Evolutionary conservation across 805 yeast species (phyloP).

Genomic region (Saccharomycopsis fodiens): DNA sequence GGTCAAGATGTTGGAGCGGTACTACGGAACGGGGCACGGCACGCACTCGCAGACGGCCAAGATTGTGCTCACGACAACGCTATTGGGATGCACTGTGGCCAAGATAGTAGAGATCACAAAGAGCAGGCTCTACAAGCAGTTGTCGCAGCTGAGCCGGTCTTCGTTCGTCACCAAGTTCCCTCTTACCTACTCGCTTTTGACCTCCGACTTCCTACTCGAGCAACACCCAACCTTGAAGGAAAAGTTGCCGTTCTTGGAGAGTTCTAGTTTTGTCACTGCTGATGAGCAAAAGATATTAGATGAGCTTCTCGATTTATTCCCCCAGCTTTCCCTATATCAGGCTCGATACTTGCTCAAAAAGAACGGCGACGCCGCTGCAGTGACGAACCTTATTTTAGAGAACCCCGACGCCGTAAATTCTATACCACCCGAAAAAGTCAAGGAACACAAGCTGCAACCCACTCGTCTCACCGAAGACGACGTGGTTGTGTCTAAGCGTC

Average conservation of each 20-base stretch:
- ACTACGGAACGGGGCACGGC: slow-evolving; percentile 52
- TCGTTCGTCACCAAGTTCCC: slow-evolving; percentile 41
- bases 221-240: slow-evolving; percentile 19
- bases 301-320: slow-evolving; percentile 52
- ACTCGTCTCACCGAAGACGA: slow-evolving; percentile 25
- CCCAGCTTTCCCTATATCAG: slow-evolving; percentile 43
- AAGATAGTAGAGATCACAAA: slow-evolving; percentile 36
- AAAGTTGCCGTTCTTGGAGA: slow-evolving; percentile 6
- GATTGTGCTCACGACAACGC: slow-evolving; percentile 44
- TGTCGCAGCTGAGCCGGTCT: slow-evolving; percentile 37
- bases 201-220: slow-evolving; percentile 39
- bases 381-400: slow-evolving; percentile 56
- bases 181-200: slow-evolving; percentile 44
- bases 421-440: slow-evolving; percentile 21
- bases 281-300: slow-evolving; percentile 31
- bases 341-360: slow-evolving; percentile 44
- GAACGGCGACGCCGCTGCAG: slow-evolving; percentile 45
- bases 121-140: slow-evolving; percentile 22
- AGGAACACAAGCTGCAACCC: slow-evolving; percentile 23
- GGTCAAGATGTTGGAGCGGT: slow-evolving; percentile 50
- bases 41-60: slow-evolving; percentile 38
- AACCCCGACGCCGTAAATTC: slow-evolving; percentile 39
- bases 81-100: slow-evolving; percentile 40
- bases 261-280: not conserved
- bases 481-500: slow-evolving; percentile 31